These are phyloP conservation scores for Apiospora pterosperma DNA, from an alignment of 2,329 filamentous ascomycete species.

Conservation along the genomic window DNA sequence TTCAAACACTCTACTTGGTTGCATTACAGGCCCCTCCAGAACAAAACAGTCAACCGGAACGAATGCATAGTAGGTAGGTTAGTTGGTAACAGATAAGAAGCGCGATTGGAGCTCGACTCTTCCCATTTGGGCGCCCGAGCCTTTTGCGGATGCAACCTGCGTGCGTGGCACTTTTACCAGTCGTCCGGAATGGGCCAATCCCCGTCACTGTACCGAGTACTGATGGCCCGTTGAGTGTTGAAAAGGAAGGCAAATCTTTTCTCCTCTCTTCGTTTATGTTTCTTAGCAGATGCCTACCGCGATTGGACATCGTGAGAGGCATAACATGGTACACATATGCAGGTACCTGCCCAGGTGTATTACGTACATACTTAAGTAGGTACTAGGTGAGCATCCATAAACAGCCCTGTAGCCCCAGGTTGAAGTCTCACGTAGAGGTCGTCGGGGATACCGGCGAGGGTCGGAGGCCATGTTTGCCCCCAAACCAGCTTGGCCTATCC, in stretches of 20 bases:
- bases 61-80: too few relatives aligned
- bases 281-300: not conserved
- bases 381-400: not conserved
- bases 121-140: not conserved
- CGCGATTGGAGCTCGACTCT: not conserved
- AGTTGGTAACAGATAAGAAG: not conserved
- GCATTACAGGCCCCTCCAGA: not conserved
- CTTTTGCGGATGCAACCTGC: not conserved
- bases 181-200: not conserved
- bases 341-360: too few relatives aligned
- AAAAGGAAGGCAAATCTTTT: not conserved
- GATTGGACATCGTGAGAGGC: too few relatives aligned
- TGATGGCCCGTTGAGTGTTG: not conserved
- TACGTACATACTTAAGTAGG: not conserved
- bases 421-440: not conserved
- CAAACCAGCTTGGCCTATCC: too few relatives aligned
- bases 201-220: not conserved
- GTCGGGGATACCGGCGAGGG: not conserved
- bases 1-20: too few relatives aligned
- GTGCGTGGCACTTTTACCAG: not conserved
- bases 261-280: too few relatives aligned
- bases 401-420: not conserved
- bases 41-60: not conserved
- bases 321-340: too few relatives aligned
- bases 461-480: not conserved